These are phyloP conservation scores for Trichoderma harzianum DNA, from an alignment of 2,329 filamentous ascomycete genomes.

Conservation along the genomic window DNA sequence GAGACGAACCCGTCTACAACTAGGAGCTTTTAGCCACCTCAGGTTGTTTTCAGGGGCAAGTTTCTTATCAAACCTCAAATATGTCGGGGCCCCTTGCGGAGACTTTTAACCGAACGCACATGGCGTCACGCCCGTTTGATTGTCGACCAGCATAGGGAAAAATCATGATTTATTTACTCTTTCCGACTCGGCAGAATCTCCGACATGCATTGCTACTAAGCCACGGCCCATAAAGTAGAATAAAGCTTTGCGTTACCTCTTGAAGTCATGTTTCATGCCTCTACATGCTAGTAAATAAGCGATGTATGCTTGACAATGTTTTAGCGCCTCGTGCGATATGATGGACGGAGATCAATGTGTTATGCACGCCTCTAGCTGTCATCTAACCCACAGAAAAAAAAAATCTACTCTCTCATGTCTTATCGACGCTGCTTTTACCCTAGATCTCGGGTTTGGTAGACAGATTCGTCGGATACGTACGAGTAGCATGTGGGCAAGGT, in stretches of 20 bases:
- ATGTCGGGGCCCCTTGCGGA: neutral
- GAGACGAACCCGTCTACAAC: neutral
- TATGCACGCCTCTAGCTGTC: neutral
- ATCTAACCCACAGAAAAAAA: neutral
- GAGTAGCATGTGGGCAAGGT: neutral
- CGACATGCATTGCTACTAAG: neutral
- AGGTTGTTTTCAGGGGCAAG: neutral
- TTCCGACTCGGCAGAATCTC: neutral
- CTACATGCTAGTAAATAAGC: neutral
- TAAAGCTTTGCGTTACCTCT: neutral
- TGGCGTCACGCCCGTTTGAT: neutral
- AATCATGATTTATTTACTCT: neutral
- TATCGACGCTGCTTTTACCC: neutral
- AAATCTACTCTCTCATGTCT: too few relatives aligned
- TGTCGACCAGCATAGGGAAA: neutral
- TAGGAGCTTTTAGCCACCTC: conserved; percentile 1
- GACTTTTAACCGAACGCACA: conserved; percentile 2
- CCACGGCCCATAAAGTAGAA: neutral
- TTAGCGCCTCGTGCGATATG: neutral
- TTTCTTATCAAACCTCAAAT: neutral
- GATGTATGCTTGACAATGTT: conserved; percentile 3
- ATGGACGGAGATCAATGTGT: neutral
- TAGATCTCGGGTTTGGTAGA: neutral
- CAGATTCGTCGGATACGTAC: too few relatives aligned
- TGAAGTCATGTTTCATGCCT: neutral